Conservation (phyloP, 2,329 filamentous ascomycete genomes). For the Aspergillus ochraceus region DNA sequence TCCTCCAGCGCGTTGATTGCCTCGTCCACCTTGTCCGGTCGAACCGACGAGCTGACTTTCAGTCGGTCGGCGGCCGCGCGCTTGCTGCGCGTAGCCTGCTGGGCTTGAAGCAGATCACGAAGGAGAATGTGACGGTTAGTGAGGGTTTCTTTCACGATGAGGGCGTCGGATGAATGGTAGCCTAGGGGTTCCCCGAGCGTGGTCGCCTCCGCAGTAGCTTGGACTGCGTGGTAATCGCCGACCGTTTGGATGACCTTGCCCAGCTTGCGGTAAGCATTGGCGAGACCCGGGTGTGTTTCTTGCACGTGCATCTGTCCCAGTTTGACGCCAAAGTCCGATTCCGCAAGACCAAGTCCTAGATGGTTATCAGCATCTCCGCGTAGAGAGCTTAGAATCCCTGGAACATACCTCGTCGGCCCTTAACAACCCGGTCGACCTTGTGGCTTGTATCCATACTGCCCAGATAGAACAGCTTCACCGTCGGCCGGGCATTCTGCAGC, state of each 20-base stretch:
- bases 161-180: constrained; percentile 92
- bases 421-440: constrained; percentile 93
- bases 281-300: constrained; percentile 83
- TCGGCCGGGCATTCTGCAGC: constrained; percentile 80
- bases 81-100: constrained; percentile 79
- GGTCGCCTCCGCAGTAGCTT: constrained; percentile 94
- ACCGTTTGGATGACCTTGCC: constrained; percentile 91
- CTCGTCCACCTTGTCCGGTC: constrained; percentile 94
- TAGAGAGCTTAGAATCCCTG: neutral
- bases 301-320: constrained; percentile 82
- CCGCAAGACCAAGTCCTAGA: constrained; percentile 81
- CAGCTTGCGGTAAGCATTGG: constrained; percentile 89
- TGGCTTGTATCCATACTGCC: constrained; percentile 96
- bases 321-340: constrained; percentile 92
- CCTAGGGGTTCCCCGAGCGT: constrained; percentile 91
- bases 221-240: constrained; percentile 92
- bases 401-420: constrained; percentile 76
- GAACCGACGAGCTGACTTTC: constrained; percentile 81
- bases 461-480: constrained; percentile 94
- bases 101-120: constrained; percentile 87
- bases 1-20: constrained; percentile 90
- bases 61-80: constrained; percentile 84
- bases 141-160: constrained; percentile 96
- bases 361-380: neutral
- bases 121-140: constrained; percentile 97